These are phyloP conservation scores for Phoma sp. DNA, from an alignment of 2,329 filamentous ascomycete species.

Conservation along the genomic window DNA sequence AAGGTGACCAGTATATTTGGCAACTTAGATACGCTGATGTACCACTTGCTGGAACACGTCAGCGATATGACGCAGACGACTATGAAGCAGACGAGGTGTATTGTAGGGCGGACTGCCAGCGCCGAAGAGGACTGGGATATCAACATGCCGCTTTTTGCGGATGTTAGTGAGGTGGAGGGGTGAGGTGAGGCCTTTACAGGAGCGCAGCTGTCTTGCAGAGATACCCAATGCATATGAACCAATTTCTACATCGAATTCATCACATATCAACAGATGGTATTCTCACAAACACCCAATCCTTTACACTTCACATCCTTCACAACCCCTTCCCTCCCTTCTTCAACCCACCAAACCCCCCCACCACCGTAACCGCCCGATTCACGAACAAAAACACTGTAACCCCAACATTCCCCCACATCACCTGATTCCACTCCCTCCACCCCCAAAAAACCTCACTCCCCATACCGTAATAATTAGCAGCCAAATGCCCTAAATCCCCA, in stretches of 20 bases:
- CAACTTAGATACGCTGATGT: slow-evolving; percentile 49
- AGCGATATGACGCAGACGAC: slow-evolving; percentile 35
- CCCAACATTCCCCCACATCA: slow-evolving; percentile 37
- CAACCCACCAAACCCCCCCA: slow-evolving; percentile 29
- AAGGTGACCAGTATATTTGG: slow-evolving; percentile 45
- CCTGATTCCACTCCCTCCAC: slow-evolving; percentile 26
- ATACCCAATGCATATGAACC: no score
- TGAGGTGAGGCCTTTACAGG: no score
- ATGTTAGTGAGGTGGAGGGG: slow-evolving; percentile 18
- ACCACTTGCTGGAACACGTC: slow-evolving; percentile 48
- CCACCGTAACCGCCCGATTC: slow-evolving; percentile 26
- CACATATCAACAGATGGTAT: no score
- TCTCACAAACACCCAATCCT: no score
- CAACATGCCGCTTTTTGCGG: slow-evolving; percentile 38
- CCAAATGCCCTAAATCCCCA: slow-evolving; percentile 34
- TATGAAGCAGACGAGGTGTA: slow-evolving; percentile 41
- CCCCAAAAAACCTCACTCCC: slow-evolving; percentile 28
- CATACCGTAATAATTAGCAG: slow-evolving; percentile 29
- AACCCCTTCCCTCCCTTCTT: no score
- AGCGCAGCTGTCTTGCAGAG: no score
- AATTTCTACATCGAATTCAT: no score
- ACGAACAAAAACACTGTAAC: slow-evolving; percentile 30
- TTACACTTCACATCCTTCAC: no score
- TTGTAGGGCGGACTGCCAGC: slow-evolving; percentile 45
- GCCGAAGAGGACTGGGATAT: slow-evolving; percentile 47